Evolutionary conservation across 2,329 filamentous ascomycete species (phyloP).

Genomic region (Magnaporthales sp.): DNA sequence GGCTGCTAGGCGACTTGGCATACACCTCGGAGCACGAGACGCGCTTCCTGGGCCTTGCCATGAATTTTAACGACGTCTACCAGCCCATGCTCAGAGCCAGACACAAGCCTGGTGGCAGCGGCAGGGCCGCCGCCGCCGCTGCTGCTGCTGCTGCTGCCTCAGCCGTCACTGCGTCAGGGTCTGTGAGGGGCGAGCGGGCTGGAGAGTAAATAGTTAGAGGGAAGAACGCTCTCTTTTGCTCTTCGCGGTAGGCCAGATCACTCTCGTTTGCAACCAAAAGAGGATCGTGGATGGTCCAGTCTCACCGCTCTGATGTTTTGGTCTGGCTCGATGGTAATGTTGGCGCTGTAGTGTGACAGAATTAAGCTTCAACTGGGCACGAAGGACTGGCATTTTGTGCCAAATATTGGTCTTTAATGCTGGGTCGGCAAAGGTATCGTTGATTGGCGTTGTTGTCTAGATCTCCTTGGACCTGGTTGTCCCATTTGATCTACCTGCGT

Average conservation of each 20-base stretch:
- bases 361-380: neutral
- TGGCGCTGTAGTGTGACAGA: neutral
- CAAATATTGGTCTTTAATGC: too few relatives aligned
- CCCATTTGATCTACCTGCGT: neutral
- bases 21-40: constrained; percentile 94
- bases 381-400: too few relatives aligned
- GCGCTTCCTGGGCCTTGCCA: constrained; percentile 89
- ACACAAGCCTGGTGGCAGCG: constrained; percentile 2
- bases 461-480: neutral
- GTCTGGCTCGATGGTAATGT: neutral
- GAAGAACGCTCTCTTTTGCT: neutral
- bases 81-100: constrained; percentile 42
- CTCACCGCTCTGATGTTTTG: neutral
- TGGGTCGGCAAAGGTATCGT: neutral
- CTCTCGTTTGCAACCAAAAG: neutral
- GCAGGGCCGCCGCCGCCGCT: neutral
- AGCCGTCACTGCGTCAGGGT: neutral
- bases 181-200: neutral
- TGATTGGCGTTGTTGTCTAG: neutral
- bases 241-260: neutral
- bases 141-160: neutral
- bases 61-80: constrained; percentile 99
- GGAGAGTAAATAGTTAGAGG: neutral
- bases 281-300: neutral
- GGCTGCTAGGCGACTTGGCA: constrained; percentile 79